Percentiles rank a stretch among this genome's conserved stretches.
Evolutionary conservation across 2,329 filamentous ascomycete species (phyloP).

Genomic region (Beauveria sp.): DNA sequence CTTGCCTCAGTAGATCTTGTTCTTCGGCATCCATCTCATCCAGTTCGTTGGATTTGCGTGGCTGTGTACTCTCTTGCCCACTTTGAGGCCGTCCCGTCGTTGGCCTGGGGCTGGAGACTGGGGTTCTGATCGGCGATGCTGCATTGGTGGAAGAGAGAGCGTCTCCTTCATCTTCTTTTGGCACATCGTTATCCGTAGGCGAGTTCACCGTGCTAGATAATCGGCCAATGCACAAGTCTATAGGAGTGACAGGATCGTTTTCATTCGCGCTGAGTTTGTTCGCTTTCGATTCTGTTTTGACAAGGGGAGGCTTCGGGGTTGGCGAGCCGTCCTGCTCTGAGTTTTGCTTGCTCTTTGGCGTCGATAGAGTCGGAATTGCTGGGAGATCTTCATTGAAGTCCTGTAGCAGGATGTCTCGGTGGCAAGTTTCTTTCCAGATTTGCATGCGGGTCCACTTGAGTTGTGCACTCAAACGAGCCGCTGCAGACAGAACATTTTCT

Average conservation of each 20-base stretch:
- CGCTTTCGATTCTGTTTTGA: slow-evolving; percentile 21
- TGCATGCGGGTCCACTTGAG: slow-evolving; percentile 92
- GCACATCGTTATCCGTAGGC: background rate
- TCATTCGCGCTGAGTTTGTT: slow-evolving; percentile 20
- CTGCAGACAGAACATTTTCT: slow-evolving; percentile 77
- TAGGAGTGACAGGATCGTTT: slow-evolving; percentile 20
- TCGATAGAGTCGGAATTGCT: slow-evolving; percentile 14
- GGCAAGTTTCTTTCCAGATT: slow-evolving; percentile 86
- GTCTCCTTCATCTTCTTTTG: background rate
- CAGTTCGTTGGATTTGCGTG: slow-evolving; percentile 19
- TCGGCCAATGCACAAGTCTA: slow-evolving; percentile 17
- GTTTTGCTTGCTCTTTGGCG: slow-evolving; percentile 22
- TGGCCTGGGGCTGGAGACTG: slow-evolving; percentile 17
- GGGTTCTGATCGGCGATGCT: slow-evolving; percentile 14
- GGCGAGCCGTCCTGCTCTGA: slow-evolving; percentile 21
- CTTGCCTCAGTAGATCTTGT: slow-evolving; percentile 58
- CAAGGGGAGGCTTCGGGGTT: slow-evolving; percentile 17
- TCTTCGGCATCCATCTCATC: slow-evolving; percentile 58
- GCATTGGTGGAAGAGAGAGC: slow-evolving; percentile 18
- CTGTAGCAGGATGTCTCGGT: slow-evolving; percentile 77
- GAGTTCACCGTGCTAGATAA: slow-evolving; percentile 11
- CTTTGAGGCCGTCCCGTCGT: slow-evolving; percentile 16
- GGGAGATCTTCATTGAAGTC: slow-evolving; percentile 72
- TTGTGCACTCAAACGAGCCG: slow-evolving; percentile 76
- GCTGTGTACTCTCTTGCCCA: slow-evolving; percentile 12